Evolutionary conservation across 2,329 filamentous ascomycete species (phyloP), one percentile per base, ranked within the genome.

Genomic region (Pezicula neosporulosa): DNA sequence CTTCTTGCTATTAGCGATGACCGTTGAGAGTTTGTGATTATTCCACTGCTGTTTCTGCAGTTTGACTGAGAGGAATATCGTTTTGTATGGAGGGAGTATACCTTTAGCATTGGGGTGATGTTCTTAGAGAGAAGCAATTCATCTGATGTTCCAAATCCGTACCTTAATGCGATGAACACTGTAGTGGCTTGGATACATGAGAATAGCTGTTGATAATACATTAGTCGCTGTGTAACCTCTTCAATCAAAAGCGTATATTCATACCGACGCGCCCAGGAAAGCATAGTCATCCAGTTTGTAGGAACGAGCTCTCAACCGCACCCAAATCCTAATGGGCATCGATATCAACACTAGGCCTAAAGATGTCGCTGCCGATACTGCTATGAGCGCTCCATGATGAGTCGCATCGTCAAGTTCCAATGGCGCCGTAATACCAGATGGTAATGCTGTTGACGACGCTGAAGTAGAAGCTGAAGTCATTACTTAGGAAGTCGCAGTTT

Each of bases 321-420:
- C 66, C 49, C 71, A 75, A 2, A 70, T 52, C 7, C 72, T 63
- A 39, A 75, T 68, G 0, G 63, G 63, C 21, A 75, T 55, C 1
- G 71, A 70, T 10, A 70, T 61, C 1, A 76, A 46, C 6, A 68
- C 60, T 24, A 75, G 64, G 4, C 68, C 65, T 4, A 76, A 54
- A 1, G 65, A 63, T 13, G 74, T 56, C 1, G 68, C 64, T 6
- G 72, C 67, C 9, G 68, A 61, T 39, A 76, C 70, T 6, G 69
- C 60, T 16, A 76, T 61, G 19, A 74, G 53, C 13, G 70, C 72
- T 39, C 68, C 65, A 49, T 73, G 70, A 54, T 76, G 65, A 19
- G 64, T 59, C n/a, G 58, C 42, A 8, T 65, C 70, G 46, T 73
- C 60, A 43, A 61, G 58, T 16, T 66, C 64, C 33, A 73, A 60